Base-by-base conservation (phyloP, 2,329 filamentous ascomycete genomes). In the Passalora sequoiae region DNA sequence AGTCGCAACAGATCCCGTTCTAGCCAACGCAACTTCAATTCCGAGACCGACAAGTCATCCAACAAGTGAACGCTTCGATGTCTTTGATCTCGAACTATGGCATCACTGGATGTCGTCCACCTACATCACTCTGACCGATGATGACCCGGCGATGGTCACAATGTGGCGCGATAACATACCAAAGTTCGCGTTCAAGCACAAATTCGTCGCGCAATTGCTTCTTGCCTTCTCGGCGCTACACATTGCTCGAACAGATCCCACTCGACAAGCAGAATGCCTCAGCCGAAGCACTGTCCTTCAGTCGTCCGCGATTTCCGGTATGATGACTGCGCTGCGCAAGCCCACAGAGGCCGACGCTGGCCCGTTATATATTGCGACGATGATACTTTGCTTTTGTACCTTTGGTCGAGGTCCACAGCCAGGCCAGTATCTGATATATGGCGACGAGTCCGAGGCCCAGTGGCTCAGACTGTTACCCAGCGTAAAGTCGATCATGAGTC, bases 141-240 rank as follows among this genome's bases (percentile, higher is more conserved):
- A 27, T 16, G 17, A 30, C 20, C 13, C 19, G 15, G 40, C 17
- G 15, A 6, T 37, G 13, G 9, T 17, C n/a, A n/a, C n/a, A 4
- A 38, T 41, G 29, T 43, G 49, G 51, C 40, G 42, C 22, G 20
- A 44, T 29, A 41, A 48, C 22, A 31, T 52, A 16, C 28, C 39
- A 22, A 47, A 46, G 27, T 21, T 45, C n/a, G 49, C 46, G 8
- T 38, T 54, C 17, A 38, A 28, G 4, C 44, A 54, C n/a, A 28
- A 42, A 9, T 53, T 46, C 35, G 38, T 54, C 13, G 45, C 54
- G 13, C 51, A 53, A 13, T 31, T 50, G 2, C 37, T 46, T 6
- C 37, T 57, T 6, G 53, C 54, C 12, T 30, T 55, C 4, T 54
- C 55, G 8, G 55, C 55, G 10, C 41, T 56, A 3, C 55, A 57